Conservation (phyloP, 106 monocot species). For the Platanthera guangdongensis region DNA sequence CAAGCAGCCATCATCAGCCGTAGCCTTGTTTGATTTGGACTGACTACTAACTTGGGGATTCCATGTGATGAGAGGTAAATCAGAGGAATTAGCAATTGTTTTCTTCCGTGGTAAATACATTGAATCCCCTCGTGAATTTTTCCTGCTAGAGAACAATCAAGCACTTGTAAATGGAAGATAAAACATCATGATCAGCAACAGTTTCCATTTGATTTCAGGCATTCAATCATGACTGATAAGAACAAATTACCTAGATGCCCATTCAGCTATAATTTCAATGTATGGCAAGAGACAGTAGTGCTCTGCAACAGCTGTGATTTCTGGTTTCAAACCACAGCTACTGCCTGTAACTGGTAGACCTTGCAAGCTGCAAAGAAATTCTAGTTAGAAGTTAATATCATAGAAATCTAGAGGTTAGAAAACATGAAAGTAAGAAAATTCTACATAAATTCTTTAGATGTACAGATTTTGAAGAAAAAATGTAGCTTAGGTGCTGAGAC, state of each 20-base stretch:
- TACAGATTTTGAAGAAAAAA: neutral
- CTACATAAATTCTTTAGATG: neutral
- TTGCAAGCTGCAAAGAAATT: neutral
- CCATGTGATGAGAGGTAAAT: neutral
- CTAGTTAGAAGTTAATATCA: neutral
- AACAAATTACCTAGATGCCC: neutral
- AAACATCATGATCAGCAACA: neutral
- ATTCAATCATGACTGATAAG: neutral
- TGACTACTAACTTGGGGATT: neutral
- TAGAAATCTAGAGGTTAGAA: neutral
- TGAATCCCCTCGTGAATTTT: neutral
- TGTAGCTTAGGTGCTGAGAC: neutral
- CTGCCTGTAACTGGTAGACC: neutral
- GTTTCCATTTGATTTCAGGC: neutral
- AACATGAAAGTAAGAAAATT: neutral
- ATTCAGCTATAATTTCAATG: neutral
- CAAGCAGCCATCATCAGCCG: neutral
- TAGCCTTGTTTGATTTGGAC: neutral
- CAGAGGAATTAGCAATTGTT: neutral
- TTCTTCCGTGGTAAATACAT: neutral
- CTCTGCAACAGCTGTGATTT: constrained; percentile 2
- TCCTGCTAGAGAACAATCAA: neutral
- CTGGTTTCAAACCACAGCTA: neutral
- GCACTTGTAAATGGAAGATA: neutral
- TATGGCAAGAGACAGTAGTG: constrained; percentile 4